Percentiles rank a stretch among this genome's conserved stretches.
phyloP scores from a whole-genome alignment of 2,329 filamentous ascomycete genomes.

The Verticillium nonalfalfae region DNA sequence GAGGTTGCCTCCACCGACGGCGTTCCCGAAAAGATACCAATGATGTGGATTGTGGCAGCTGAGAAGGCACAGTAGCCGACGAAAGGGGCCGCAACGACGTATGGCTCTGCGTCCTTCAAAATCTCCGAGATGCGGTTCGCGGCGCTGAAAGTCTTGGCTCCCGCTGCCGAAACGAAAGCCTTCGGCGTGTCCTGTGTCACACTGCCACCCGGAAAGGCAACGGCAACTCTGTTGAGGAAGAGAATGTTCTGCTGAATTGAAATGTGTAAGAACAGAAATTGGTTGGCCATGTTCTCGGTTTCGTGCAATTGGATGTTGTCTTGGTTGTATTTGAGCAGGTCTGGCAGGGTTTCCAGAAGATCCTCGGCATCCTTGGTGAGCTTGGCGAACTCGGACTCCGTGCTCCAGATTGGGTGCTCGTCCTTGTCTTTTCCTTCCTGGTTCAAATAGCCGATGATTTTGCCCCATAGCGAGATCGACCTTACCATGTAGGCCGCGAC shows the following conservation, averaged over 20 bases:
- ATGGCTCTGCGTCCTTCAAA: conserved; percentile 71
- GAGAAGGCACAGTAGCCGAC: conserved; percentile 92
- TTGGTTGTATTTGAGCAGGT: conserved; percentile 63
- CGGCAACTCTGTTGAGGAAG: conserved; percentile 83
- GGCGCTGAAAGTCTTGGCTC: conserved; percentile 70
- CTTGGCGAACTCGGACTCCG: conserved; percentile 67
- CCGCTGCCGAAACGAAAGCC: conserved; percentile 70
- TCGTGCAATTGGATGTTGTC: conserved; percentile 83
- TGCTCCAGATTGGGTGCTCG: conserved; percentile 70
- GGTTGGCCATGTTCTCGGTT: conserved; percentile 79
- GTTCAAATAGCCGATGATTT: conserved; percentile 83
- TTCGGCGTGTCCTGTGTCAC: conserved; percentile 66
- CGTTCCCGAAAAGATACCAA: conserved; percentile 85
- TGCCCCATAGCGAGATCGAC: conserved; percentile 81
- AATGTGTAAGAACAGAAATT: conserved; percentile 89
- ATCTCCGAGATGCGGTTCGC: conserved; percentile 83
- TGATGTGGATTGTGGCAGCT: conserved; percentile 89
- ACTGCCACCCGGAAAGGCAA: conserved; percentile 61
- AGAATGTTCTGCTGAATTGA: conserved; percentile 83
- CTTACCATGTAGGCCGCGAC: conserved; percentile 87
- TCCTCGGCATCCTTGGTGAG: conserved; percentile 67
- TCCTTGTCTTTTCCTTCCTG: conserved; percentile 81
- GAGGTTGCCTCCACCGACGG: conserved; percentile 66
- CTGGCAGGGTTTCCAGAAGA: conserved; percentile 64
- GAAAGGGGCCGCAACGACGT: conserved; percentile 83